Conservation (phyloP, 1,139 yeast species). For the Diutina rugosa region DNA sequence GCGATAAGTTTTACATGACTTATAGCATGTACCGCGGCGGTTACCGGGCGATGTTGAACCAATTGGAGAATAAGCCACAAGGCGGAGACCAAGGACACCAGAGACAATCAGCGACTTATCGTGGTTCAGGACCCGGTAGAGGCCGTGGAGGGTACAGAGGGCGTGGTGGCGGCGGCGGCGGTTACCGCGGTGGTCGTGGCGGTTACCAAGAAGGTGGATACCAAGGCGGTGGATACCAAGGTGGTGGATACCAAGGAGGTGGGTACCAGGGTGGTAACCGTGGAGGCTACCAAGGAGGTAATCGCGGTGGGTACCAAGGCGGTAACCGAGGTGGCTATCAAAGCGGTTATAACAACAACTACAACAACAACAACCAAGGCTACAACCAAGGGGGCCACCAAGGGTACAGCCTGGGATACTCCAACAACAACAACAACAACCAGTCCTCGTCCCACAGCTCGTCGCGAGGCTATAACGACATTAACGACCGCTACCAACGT, state of each 20-base stretch:
- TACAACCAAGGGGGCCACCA: not conserved
- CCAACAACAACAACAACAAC: not conserved
- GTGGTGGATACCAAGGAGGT: constrained; percentile 3
- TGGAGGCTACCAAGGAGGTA: constrained; percentile 2
- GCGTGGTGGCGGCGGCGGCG: not conserved
- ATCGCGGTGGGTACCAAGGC: constrained; percentile 6
- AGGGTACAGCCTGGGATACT: not conserved
- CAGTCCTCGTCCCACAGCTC: not conserved
- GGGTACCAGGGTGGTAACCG: not conserved
- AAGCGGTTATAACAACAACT: constrained; percentile 2
- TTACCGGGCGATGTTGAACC: constrained; percentile 18
- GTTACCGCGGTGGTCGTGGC: not conserved
- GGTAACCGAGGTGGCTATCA: constrained; percentile 1
- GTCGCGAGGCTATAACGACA: not conserved
- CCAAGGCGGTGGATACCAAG: constrained; percentile 5
- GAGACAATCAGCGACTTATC: not conserved
- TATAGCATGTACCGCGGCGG: constrained; percentile 31
- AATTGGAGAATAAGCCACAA: constrained; percentile 4
- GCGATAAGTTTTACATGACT: constrained; percentile 18
- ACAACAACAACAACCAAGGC: not conserved
- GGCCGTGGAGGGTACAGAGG: not conserved
- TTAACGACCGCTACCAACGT: not conserved
- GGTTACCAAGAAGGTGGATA: constrained; percentile 2
- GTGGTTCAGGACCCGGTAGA: not conserved
- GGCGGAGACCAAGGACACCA: not conserved